Evolutionary conservation across 1,139 yeast species (phyloP).

Genomic region (Scheffersomyces insectosa): DNA sequence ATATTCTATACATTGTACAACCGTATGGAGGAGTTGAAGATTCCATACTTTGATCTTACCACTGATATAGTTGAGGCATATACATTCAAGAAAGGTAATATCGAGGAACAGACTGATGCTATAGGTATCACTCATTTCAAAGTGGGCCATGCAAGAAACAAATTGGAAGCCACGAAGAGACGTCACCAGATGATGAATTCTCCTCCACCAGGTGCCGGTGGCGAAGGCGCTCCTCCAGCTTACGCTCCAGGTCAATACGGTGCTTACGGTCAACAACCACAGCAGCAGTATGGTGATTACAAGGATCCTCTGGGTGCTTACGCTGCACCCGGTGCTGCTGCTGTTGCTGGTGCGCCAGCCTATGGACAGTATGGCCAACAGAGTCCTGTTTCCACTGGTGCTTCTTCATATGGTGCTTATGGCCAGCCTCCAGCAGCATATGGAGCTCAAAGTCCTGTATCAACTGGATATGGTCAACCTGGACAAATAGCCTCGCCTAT

Average conservation of each 20-base stretch:
- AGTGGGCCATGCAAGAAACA: constrained; percentile 81
- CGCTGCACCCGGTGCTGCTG: constrained; percentile 11
- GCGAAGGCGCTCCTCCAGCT: constrained; percentile 5
- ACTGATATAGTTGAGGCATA: constrained; percentile 84
- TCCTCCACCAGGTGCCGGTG: constrained; percentile 34
- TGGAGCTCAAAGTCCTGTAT: constrained; percentile 12
- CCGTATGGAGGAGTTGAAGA: constrained; percentile 93
- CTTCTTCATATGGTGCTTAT: constrained; percentile 12
- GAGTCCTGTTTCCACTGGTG: constrained; percentile 18
- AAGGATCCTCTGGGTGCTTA: constrained; percentile 16
- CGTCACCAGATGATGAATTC: constrained; percentile 56
- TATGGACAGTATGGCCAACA: constrained; percentile 21
- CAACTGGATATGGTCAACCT: not conserved
- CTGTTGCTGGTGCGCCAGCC: constrained; percentile 20
- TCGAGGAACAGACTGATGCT: constrained; percentile 86
- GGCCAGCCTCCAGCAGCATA: constrained; percentile 14
- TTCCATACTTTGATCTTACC: constrained; percentile 87
- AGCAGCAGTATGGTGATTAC: constrained; percentile 22
- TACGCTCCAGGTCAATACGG: constrained; percentile 1
- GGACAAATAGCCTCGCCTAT: constrained; percentile 15
- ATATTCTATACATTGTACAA: constrained; percentile 89
- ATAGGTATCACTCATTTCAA: constrained; percentile 87
- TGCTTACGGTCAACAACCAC: constrained; percentile 13
- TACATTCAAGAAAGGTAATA: constrained; percentile 77
- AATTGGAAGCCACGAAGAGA: constrained; percentile 78